These are phyloP conservation scores for Candida xiaguanensis DNA, from an alignment of 805 yeast species.

Conservation along the genomic window DNA sequence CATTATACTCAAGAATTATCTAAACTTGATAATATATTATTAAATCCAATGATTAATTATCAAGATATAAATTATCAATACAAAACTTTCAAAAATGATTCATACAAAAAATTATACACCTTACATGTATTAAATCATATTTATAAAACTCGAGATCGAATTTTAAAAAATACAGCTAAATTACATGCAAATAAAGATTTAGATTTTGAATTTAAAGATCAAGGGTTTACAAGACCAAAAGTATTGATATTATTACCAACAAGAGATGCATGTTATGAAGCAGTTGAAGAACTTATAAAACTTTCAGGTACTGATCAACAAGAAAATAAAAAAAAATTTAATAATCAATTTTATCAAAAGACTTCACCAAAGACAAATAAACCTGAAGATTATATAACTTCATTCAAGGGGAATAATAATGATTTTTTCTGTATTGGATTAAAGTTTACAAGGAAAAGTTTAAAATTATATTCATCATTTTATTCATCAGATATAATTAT, in stretches of 20 bases:
- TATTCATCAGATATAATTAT: slow-evolving; percentile 81
- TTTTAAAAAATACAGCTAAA: slow-evolving; percentile 70
- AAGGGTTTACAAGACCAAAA: slow-evolving; percentile 93
- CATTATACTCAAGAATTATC: slow-evolving; percentile 9
- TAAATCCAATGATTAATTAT: slow-evolving; percentile 68
- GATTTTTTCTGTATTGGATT: slow-evolving; percentile 91
- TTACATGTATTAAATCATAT: slow-evolving; percentile 81
- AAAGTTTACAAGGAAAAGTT: slow-evolving; percentile 82
- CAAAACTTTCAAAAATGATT: slow-evolving; percentile 44
- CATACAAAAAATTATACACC: slow-evolving; percentile 59
- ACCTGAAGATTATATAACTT: slow-evolving; percentile 77
- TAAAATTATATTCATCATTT: slow-evolving; percentile 80
- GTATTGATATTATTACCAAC: slow-evolving; percentile 82
- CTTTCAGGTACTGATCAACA: slow-evolving; percentile 69
- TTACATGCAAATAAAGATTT: slow-evolving; percentile 34
- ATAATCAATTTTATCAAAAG: slow-evolving; percentile 59
- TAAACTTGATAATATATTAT: slow-evolving; percentile 26
- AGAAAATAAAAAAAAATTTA: slow-evolving; percentile 77
- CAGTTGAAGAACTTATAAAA: slow-evolving; percentile 58
- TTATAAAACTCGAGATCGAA: slow-evolving; percentile 80
- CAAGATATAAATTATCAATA: slow-evolving; percentile 66
- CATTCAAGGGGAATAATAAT: slow-evolving; percentile 84
- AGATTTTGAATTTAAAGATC: slow-evolving; percentile 75
- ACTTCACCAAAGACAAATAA: slow-evolving; percentile 50
- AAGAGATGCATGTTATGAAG: slow-evolving; percentile 67